phyloP scores from a whole-genome alignment of 345 rosid species.

The Carallia brachiata region DNA sequence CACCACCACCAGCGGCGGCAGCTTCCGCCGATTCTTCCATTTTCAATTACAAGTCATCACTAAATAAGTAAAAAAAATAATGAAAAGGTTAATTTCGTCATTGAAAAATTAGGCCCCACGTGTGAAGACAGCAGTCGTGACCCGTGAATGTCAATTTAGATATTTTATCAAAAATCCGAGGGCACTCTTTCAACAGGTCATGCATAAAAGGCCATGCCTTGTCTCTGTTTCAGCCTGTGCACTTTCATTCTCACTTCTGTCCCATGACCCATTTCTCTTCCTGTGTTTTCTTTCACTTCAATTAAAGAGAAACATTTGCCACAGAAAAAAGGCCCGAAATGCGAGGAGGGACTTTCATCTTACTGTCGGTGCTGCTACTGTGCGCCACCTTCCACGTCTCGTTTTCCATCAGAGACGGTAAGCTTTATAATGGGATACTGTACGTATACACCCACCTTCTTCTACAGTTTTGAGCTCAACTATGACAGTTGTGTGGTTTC shows the following conservation, averaged over 20 bases:
- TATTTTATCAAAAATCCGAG: slow-evolving; percentile 11
- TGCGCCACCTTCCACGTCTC: slow-evolving; percentile 36
- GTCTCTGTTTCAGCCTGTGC: neutral
- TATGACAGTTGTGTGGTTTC: too few relatives aligned
- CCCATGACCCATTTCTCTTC: neutral
- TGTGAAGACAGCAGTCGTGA: neutral
- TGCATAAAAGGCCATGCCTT: slow-evolving; percentile 41
- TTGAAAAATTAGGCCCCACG: neutral
- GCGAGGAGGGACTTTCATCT: slow-evolving; percentile 34
- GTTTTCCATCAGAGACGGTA: slow-evolving; percentile 52
- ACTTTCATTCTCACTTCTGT: neutral
- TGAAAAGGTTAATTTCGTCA: slow-evolving; percentile 6
- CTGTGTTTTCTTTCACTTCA: neutral
- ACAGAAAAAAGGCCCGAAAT: slow-evolving; percentile 8
- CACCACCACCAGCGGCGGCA: too few relatives aligned
- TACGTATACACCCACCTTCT: too few relatives aligned
- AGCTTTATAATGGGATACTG: neutral
- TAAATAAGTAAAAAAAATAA: too few relatives aligned
- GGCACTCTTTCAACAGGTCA: slow-evolving; percentile 8
- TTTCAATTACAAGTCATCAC: too few relatives aligned
- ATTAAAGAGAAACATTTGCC: neutral
- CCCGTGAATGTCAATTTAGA: slow-evolving; percentile 18
- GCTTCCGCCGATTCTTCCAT: neutral
- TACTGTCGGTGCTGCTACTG: slow-evolving; percentile 50
- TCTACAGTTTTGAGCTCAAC: too few relatives aligned